These are phyloP conservation scores for Eucalyptus sp. DNA, from an alignment of 345 rosid species.

Conservation along the genomic window DNA sequence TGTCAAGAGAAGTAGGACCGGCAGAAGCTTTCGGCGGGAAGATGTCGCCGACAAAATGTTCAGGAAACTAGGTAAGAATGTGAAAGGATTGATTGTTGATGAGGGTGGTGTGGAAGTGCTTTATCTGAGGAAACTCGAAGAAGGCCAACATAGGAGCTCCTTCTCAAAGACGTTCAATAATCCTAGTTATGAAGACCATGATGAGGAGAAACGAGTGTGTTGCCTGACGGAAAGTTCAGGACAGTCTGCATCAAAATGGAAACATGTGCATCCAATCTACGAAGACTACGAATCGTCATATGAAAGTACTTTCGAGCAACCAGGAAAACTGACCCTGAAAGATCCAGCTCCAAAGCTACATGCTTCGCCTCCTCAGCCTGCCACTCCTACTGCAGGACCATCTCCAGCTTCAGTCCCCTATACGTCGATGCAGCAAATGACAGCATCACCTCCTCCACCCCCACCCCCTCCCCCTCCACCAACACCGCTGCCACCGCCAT, in stretches of 20 bases:
- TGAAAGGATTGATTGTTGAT: slow-evolving; percentile 30
- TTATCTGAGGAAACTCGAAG: slow-evolving; percentile 35
- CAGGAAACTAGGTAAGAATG: slow-evolving; percentile 13
- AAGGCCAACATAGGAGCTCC: not conserved
- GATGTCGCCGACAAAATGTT: slow-evolving; percentile 16
- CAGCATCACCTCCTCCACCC: not conserved
- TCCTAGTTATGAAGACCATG: slow-evolving; percentile 20
- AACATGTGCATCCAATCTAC: not conserved
- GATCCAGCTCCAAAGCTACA: not conserved
- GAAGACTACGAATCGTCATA: not conserved
- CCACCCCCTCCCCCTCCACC: not conserved
- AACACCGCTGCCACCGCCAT: not conserved
- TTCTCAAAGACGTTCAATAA: slow-evolving; percentile 25
- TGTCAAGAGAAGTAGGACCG: not conserved
- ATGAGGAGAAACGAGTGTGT: slow-evolving; percentile 16
- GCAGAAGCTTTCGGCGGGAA: slow-evolving; percentile 16
- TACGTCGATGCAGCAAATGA: not conserved
- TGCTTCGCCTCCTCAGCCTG: not conserved
- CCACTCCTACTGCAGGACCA: not conserved
- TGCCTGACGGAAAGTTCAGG: not conserved
- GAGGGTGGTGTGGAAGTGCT: slow-evolving; percentile 44
- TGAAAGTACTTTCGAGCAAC: not conserved
- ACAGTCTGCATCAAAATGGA: not conserved
- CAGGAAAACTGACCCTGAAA: not conserved
- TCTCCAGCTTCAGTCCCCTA: not conserved